Evolutionary conservation across 2,329 filamentous ascomycete genomes (phyloP).

Genomic region (Fusarium brachygibbosum): DNA sequence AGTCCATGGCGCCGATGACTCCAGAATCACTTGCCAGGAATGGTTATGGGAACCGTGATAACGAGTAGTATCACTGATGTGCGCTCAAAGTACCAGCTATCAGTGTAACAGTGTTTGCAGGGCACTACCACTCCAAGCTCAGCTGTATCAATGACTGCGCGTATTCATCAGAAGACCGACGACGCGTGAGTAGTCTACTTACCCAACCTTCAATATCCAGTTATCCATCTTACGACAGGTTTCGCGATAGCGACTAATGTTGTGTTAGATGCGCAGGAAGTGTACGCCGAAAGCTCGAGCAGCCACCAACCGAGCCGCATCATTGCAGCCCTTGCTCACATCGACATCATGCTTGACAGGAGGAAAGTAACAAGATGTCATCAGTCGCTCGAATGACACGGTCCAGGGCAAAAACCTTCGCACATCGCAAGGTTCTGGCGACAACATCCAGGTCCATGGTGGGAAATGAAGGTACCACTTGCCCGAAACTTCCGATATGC

Average conservation of each 20-base stretch:
- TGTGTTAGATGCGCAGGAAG: constrained; percentile 10
- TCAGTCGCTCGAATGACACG: constrained; percentile 26
- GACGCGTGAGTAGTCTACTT: neutral
- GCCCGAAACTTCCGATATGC: constrained; percentile 33
- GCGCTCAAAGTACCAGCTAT: constrained; percentile 6
- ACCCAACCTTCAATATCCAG: neutral
- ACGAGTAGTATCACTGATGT: constrained; percentile 15
- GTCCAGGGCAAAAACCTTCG: neutral
- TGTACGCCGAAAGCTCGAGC: neutral
- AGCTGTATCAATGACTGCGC: neutral
- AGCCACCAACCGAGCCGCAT: constrained; percentile 21
- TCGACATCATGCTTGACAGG: constrained; percentile 4
- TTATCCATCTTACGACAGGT: neutral
- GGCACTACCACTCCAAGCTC: constrained; percentile 9
- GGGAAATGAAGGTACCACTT: constrained; percentile 14
- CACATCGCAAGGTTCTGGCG: constrained; percentile 19
- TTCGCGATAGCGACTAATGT: constrained; percentile 6
- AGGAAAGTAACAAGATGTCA: constrained; percentile 24
- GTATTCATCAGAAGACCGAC: neutral
- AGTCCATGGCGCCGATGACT: constrained; percentile 22
- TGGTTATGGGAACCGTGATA: neutral
- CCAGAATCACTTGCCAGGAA: neutral
- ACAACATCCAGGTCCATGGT: constrained; percentile 6
- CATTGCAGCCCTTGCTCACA: constrained; percentile 16
- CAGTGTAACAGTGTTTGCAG: constrained; percentile 26